phyloP scores from a whole-genome alignment of 1,139 yeast species.

The Zygoascus meyerae region DNA sequence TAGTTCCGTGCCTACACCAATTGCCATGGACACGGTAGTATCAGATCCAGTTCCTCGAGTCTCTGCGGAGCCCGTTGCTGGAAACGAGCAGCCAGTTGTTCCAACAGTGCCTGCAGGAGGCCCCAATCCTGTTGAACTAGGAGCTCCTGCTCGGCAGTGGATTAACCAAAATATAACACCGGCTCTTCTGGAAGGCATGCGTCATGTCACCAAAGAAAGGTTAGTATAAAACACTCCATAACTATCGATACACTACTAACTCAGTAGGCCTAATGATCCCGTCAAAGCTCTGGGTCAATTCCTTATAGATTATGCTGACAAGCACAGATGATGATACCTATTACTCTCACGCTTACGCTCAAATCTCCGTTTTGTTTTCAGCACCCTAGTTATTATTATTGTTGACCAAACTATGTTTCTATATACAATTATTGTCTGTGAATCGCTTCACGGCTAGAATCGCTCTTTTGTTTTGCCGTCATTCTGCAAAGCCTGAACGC shows the following conservation, averaged over 20 bases:
- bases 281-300: slow-evolving; percentile 64
- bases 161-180: slow-evolving; percentile 67
- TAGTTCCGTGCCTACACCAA: too few species aligned
- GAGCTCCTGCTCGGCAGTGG: slow-evolving; percentile 75
- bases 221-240: slow-evolving; percentile 15
- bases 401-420: background rate
- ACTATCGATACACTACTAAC: slow-evolving; percentile 5
- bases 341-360: too few species aligned
- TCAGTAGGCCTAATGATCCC: slow-evolving; percentile 56
- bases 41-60: slow-evolving; percentile 7
- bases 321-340: slow-evolving; percentile 1
- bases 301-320: slow-evolving; percentile 40
- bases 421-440: background rate
- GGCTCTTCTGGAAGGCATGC: slow-evolving; percentile 62
- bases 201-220: slow-evolving; percentile 45
- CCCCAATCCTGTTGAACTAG: slow-evolving; percentile 29
- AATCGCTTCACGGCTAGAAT: slow-evolving; percentile 15
- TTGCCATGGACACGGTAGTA: slow-evolving; percentile 4
- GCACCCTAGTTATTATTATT: background rate
- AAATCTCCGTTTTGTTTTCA: too few species aligned
- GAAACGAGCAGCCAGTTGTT: background rate
- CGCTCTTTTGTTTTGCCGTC: slow-evolving; percentile 39
- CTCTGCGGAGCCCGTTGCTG: slow-evolving; percentile 7
- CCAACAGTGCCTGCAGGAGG: slow-evolving; percentile 1
- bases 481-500: slow-evolving; percentile 56